Percentiles rank a stretch among this genome's conserved stretches.
Evolutionary conservation across 768 basidiomycete genomes (phyloP).

Genomic region (Tricholoma furcatifolium): DNA sequence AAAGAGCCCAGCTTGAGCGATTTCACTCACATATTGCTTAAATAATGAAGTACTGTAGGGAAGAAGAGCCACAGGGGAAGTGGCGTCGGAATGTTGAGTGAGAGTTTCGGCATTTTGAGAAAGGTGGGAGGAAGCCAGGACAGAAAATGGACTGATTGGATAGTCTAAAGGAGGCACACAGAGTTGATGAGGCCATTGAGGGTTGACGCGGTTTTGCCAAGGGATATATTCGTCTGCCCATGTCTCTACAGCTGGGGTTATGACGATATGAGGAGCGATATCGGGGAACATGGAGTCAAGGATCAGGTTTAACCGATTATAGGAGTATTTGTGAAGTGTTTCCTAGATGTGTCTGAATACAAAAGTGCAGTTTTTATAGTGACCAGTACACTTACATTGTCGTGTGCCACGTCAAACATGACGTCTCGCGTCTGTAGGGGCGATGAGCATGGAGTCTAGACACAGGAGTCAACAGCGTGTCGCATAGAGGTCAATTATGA

Average conservation of each 20-base stretch:
- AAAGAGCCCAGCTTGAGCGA: background rate
- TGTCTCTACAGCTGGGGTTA: slow-evolving; percentile 43
- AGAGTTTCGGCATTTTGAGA: background rate
- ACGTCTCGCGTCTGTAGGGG: background rate
- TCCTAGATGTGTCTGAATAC: slow-evolving; percentile 19
- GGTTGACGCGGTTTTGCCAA: slow-evolving; percentile 34
- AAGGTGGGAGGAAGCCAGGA: background rate
- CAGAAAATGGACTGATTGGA: slow-evolving; percentile 6
- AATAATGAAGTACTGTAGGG: slow-evolving; percentile 24
- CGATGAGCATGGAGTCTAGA: slow-evolving; percentile 3
- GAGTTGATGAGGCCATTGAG: slow-evolving; percentile 34
- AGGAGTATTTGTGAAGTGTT: slow-evolving; percentile 23
- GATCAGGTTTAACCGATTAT: slow-evolving; percentile 35
- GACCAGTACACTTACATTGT: slow-evolving; percentile 12
- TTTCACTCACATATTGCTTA: slow-evolving; percentile 24
- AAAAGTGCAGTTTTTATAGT: background rate
- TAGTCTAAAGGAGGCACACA: slow-evolving; percentile 29
- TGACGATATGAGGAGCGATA: slow-evolving; percentile 48
- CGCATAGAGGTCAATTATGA: background rate
- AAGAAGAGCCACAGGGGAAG: slow-evolving; percentile 2
- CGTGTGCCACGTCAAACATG: slow-evolving; percentile 13
- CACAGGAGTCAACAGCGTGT: background rate
- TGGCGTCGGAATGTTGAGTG: background rate
- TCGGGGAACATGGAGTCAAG: slow-evolving; percentile 42
- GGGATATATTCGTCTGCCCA: slow-evolving; percentile 33